phyloP scores from a whole-genome alignment of 2,329 filamentous ascomycete species.

The Diaporthe caulivora region DNA sequence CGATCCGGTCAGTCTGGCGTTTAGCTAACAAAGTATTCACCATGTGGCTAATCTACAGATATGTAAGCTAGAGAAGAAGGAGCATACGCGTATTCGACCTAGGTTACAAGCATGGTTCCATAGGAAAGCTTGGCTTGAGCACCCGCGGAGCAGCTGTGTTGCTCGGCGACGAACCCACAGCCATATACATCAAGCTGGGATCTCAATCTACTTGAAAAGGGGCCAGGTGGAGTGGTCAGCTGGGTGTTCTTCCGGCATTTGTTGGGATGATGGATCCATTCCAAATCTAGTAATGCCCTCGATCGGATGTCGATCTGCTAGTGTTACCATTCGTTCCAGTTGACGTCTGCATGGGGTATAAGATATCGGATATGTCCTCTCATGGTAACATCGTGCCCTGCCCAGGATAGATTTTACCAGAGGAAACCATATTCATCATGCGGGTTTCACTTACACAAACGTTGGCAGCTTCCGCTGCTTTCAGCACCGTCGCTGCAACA shows the following conservation, averaged over 20 bases:
- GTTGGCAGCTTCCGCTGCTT: slow-evolving; percentile 1
- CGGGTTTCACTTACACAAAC: slow-evolving; percentile 4
- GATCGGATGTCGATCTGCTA: not conserved
- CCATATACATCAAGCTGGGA: not conserved
- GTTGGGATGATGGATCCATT: slow-evolving; percentile 16
- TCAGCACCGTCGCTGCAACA: not conserved
- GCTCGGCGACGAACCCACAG: not conserved
- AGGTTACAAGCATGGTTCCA: not conserved
- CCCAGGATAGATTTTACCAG: not conserved
- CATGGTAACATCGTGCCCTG: not conserved
- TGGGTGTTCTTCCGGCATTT: not conserved
- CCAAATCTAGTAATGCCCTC: slow-evolving; percentile 2
- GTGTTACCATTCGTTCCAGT: not conserved
- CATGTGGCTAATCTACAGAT: too few species aligned
- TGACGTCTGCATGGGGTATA: not conserved
- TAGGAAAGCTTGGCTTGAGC: not conserved
- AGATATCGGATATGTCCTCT: not conserved
- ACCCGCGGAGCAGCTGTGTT: not conserved
- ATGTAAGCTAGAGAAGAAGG: too few species aligned
- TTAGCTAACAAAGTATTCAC: not conserved
- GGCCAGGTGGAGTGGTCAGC: not conserved
- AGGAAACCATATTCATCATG: not conserved
- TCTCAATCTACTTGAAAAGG: slow-evolving; percentile 13
- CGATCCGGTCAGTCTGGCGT: not conserved
- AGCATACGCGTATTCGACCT: not conserved